These are phyloP conservation scores for Elongisporangium prolatum DNA, from an alignment of 352 stramenopile species.

Conservation along the genomic window DNA sequence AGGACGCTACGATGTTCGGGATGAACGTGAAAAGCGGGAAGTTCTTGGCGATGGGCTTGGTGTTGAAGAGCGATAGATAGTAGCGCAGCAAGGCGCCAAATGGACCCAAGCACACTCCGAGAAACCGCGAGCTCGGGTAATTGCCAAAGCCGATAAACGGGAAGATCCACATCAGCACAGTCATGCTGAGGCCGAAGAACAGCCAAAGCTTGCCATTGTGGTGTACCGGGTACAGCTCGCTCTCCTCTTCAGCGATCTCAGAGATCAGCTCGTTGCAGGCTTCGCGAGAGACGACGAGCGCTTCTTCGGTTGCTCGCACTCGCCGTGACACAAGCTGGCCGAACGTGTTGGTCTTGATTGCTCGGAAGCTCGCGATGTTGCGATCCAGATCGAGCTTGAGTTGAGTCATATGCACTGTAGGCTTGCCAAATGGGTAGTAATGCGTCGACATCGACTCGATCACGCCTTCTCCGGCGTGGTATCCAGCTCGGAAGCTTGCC, in stretches of 20 bases:
- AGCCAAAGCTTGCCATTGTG: slow-evolving; percentile 29
- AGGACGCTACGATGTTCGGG: slow-evolving; percentile 52
- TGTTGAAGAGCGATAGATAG: slow-evolving; percentile 52
- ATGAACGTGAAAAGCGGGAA: slow-evolving; percentile 65
- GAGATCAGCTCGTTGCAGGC: slow-evolving; percentile 36
- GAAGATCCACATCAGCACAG: slow-evolving; percentile 35
- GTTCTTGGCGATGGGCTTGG: slow-evolving; percentile 33
- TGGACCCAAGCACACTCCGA: slow-evolving; percentile 50
- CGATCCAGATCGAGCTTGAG: slow-evolving; percentile 51
- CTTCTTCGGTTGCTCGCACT: slow-evolving; percentile 38
- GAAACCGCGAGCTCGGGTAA: slow-evolving; percentile 41
- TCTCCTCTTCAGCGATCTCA: slow-evolving; percentile 41
- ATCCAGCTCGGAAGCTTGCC: slow-evolving; percentile 32
- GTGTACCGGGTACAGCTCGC: slow-evolving; percentile 32
- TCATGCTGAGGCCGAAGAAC: slow-evolving; percentile 13
- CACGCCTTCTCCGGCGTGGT: slow-evolving; percentile 36
- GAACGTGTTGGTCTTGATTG: slow-evolving; percentile 42
- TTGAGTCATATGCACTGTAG: slow-evolving; percentile 34
- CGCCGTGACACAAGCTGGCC: slow-evolving; percentile 34
- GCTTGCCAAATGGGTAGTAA: slow-evolving; percentile 45
- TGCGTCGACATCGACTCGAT: slow-evolving; percentile 34
- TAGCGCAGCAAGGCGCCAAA: slow-evolving; percentile 56
- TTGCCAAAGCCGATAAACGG: slow-evolving; percentile 40
- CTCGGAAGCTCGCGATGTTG: slow-evolving; percentile 34
- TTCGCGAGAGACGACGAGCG: slow-evolving; percentile 28